Conservation (phyloP, 1,139 yeast genomes). For the Nakaseomyces uthaithaninus region DNA sequence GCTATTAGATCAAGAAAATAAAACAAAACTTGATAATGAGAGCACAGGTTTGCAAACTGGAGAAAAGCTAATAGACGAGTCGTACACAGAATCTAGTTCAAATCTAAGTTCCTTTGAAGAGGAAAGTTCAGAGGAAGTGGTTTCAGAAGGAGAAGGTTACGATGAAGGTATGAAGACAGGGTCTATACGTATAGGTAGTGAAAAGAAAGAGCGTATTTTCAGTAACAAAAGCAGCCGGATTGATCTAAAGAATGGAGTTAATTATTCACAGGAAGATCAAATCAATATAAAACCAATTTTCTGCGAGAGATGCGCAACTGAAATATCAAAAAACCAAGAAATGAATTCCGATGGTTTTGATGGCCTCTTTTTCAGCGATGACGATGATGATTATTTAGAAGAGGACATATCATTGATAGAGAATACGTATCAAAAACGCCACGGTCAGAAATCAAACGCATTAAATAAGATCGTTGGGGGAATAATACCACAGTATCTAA, state of each 20-base stretch:
- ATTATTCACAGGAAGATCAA: no score
- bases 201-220: no score
- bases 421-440: neutral
- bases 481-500: slow-evolving; percentile 3
- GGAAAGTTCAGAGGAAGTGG: no score
- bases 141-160: no score
- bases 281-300: neutral
- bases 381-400: slow-evolving; percentile 1
- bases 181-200: no score
- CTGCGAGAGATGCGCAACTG: neutral
- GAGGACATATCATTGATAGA: slow-evolving; percentile 1
- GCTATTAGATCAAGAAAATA: neutral
- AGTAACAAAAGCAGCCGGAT: neutral
- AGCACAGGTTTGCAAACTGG: neutral
- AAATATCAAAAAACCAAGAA: neutral
- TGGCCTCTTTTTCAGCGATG: slow-evolving; percentile 1
- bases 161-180: no score
- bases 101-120: no score
- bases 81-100: no score
- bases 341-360: slow-evolving; percentile 1
- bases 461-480: slow-evolving; percentile 2
- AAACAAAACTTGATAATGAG: neutral
- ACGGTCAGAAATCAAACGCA: neutral
- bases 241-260: no score
- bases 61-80: no score